A percentile compares a stretch with the other conserved stretches of the same genome.
Conservation (phyloP, 257 asterid species). For the Fraxinus anomala region DNA sequence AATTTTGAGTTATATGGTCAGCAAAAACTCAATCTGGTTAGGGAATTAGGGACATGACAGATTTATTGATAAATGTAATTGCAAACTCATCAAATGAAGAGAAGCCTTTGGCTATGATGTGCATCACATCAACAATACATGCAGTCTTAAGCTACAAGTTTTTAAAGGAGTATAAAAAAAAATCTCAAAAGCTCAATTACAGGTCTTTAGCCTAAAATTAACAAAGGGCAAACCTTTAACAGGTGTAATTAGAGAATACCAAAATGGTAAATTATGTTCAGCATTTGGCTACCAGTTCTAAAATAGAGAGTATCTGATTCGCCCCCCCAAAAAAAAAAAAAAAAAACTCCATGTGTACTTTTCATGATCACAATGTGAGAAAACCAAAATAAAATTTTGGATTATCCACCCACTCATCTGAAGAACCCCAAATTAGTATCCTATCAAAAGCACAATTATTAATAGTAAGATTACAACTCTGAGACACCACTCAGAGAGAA, state of each 20-base stretch:
- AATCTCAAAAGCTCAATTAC: neutral
- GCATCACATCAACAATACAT: neutral
- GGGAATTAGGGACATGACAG: neutral
- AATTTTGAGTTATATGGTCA: neutral
- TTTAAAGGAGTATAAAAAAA: neutral
- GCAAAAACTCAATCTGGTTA: neutral
- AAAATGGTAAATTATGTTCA: neutral
- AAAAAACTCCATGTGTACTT: neutral
- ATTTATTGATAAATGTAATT: neutral
- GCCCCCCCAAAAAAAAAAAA: neutral
- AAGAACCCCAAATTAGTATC: neutral
- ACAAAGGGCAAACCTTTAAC: neutral
- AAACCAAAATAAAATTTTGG: no score
- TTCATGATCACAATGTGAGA: neutral
- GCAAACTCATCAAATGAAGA: neutral
- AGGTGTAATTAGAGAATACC: neutral
- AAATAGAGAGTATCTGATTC: neutral
- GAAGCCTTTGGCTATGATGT: neutral
- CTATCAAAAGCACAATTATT: neutral
- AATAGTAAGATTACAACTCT: neutral
- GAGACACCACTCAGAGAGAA: neutral
- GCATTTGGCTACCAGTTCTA: neutral
- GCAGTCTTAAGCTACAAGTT: neutral
- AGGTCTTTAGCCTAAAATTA: neutral
- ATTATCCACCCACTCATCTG: neutral